Evolutionary conservation across 2,329 filamentous ascomycete species (phyloP).

Genomic region (Neopestalotiopsis sp.): DNA sequence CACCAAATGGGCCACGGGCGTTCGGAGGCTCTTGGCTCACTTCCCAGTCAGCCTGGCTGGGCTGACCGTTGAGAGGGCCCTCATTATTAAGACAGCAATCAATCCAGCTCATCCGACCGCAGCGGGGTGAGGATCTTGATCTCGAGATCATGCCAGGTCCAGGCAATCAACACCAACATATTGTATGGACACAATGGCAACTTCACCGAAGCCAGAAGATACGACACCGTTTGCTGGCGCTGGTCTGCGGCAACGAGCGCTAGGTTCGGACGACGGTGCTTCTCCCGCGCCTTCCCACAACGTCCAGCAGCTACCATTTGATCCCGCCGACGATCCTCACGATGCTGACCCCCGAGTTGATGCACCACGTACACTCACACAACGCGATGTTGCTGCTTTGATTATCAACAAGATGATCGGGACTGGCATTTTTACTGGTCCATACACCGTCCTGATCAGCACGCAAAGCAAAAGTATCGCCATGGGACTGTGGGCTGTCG

Average conservation of each 20-base stretch:
- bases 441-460: not conserved
- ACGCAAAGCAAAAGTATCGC: not conserved
- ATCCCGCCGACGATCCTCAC: not conserved
- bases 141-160: not conserved
- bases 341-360: not conserved
- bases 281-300: not conserved
- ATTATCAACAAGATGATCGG: slow-evolving; percentile 5
- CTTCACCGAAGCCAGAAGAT: not conserved
- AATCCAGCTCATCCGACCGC: not conserved
- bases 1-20: not conserved
- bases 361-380: not conserved
- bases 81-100: not conserved
- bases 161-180: not conserved
- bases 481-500: not conserved
- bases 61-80: not conserved
- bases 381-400: not conserved
- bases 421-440: slow-evolving; percentile 1
- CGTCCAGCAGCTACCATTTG: not conserved
- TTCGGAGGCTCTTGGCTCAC: not conserved
- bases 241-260: not conserved
- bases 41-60: not conserved
- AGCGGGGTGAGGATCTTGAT: not conserved
- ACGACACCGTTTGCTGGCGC: not conserved
- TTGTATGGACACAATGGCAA: not conserved
- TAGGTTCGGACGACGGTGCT: not conserved